These are phyloP conservation scores for Ogataea paraovalis DNA, from an alignment of 805 yeast genomes.

Conservation along the genomic window DNA sequence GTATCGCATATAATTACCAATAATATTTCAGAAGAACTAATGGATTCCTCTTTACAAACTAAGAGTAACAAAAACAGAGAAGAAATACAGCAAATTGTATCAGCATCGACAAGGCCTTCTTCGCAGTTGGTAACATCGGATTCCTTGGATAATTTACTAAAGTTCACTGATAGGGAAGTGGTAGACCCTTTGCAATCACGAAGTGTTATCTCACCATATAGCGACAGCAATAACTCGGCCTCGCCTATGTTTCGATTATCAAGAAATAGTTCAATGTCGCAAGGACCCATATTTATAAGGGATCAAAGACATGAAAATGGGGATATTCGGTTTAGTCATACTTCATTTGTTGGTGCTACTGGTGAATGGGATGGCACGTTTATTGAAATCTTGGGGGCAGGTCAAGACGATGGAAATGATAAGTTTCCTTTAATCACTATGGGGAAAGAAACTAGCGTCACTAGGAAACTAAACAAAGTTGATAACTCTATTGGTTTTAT, in stretches of 20 bases:
- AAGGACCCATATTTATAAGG: not conserved
- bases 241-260: not conserved
- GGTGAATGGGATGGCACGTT: constrained; percentile 14
- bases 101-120: not conserved
- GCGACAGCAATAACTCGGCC: not conserved
- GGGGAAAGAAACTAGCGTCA: constrained; percentile 1
- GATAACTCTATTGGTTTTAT: constrained; percentile 6
- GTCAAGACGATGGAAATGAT: not conserved
- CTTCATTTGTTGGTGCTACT: constrained; percentile 7
- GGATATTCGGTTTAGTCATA: not conserved
- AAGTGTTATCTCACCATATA: not conserved
- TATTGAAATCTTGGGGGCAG: not conserved
- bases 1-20: not conserved
- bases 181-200: not conserved
- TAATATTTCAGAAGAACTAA: not conserved
- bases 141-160: not conserved
- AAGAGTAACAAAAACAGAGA: not conserved
- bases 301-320: not conserved
- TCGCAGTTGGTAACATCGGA: not conserved
- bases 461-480: constrained; percentile 6
- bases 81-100: no score
- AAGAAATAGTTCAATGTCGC: not conserved
- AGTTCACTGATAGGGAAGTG: not conserved
- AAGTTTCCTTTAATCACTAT: constrained; percentile 4
- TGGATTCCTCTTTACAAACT: not conserved